Evolutionary conservation across 768 basidiomycete genomes (phyloP), one percentile per base, ranked within the genome.

Genomic region (Pulveroboletus sp.): DNA sequence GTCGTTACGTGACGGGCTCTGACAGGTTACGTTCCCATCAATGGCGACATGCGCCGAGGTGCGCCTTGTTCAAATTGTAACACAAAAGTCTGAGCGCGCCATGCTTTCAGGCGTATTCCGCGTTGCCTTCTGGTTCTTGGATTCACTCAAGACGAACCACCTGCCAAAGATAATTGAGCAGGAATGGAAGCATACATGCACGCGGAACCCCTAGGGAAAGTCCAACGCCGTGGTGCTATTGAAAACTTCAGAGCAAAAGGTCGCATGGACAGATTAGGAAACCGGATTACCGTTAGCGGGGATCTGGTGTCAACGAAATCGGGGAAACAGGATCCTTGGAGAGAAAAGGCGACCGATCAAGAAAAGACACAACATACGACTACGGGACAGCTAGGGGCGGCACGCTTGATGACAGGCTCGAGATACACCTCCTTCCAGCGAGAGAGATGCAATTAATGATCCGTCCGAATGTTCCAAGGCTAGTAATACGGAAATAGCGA

Each of bases 111-210:
- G 35, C 14, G 38, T 49, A 23, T 36, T 20, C 16, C 20, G 14
- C 32, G 11, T 22, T 30, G 26, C 24, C 47, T 48, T 49, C 37
- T 16, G 5, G 9, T 53, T 49, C 53, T 51, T 31, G 26, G 19
- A 14, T 59, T 56, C 49, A 36, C 23, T 31, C 26, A 11, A 50
- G 35, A 45, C 32, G 20, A 49, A 44, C 6, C 13, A 41, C 48
- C 44, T 60, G 50, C 50, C 50, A 56, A 41, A 34, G 49, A 48
- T 36, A 40, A 24, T 13, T 29, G 22, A 2, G 40, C 45, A n/a
- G 42, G 43, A 53, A 53, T 51, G 46, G 49, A 56, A 51, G 60
- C n/a, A n/a, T n/a, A 8, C 11, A 32, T 24, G 35, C 10, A 34
- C 6, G 45, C 17, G 43, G 37, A 36, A 39, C 35, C 23, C 37